Evolutionary conservation across 2,329 filamentous ascomycete genomes (phyloP).

Genomic region (Thielaviopsis punctulata): DNA sequence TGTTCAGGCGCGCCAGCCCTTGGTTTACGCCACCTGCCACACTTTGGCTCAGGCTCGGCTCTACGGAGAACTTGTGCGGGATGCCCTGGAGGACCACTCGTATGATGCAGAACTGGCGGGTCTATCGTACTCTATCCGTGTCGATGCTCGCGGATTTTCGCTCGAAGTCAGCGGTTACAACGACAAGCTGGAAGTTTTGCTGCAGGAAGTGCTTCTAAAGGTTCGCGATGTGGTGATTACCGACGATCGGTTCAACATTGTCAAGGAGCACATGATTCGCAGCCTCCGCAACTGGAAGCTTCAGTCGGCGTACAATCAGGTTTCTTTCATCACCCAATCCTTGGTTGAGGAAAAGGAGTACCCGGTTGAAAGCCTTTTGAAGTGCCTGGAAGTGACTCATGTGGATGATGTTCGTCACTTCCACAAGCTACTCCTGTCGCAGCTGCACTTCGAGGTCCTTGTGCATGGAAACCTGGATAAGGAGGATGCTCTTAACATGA

Average conservation of each 20-base stretch:
- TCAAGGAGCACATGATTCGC: slow-evolving; percentile 68
- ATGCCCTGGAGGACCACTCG: slow-evolving; percentile 80
- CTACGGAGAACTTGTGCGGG: slow-evolving; percentile 71
- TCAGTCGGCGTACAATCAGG: slow-evolving; percentile 76
- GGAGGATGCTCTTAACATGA: slow-evolving; percentile 76
- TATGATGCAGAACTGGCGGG: slow-evolving; percentile 93
- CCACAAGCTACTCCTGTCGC: slow-evolving; percentile 61
- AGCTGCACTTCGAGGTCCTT: slow-evolving; percentile 75
- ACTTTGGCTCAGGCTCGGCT: slow-evolving; percentile 63
- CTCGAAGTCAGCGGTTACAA: slow-evolving; percentile 82
- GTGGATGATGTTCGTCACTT: slow-evolving; percentile 59
- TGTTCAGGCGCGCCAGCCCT: slow-evolving; percentile 60
- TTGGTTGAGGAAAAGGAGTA: slow-evolving; percentile 61
- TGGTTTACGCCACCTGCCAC: slow-evolving; percentile 63
- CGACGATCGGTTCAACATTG: slow-evolving; percentile 75
- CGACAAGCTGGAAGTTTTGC: slow-evolving; percentile 78
- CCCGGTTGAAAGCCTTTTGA: slow-evolving; percentile 62
- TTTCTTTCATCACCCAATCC: slow-evolving; percentile 68
- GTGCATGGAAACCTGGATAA: slow-evolving; percentile 89
- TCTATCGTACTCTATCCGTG: slow-evolving; percentile 61
- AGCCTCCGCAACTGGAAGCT: slow-evolving; percentile 75
- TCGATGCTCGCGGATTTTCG: slow-evolving; percentile 56
- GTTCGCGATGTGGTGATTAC: slow-evolving; percentile 73
- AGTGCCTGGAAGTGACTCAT: slow-evolving; percentile 59
- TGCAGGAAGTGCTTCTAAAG: slow-evolving; percentile 74